phyloP scores from a whole-genome alignment of 345 rosid genomes.

The Eucalyptus cloeziana region DNA sequence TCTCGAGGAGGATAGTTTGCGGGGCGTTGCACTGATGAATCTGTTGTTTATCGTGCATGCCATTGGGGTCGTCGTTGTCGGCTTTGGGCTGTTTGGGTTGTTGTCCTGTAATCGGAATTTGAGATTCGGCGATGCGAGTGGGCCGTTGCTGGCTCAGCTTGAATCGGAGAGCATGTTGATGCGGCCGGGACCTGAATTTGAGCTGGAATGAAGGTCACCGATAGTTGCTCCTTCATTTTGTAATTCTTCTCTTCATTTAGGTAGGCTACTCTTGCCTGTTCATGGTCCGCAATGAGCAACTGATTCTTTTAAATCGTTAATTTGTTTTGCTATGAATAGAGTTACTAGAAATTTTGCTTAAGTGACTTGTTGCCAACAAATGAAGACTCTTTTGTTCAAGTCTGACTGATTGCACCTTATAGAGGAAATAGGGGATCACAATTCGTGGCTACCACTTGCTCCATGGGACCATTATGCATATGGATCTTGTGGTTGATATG shows the following conservation, averaged over 20 bases:
- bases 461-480: not conserved
- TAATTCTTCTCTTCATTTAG: not conserved
- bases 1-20: conserved; percentile 37
- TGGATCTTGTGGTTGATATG: not conserved
- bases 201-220: conserved; percentile 12
- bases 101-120: conserved; percentile 15
- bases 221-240: not conserved
- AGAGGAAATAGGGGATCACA: not conserved
- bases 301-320: not conserved
- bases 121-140: conserved; percentile 22
- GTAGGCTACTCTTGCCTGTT: not conserved
- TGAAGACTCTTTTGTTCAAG: not conserved
- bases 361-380: not conserved
- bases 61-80: conserved; percentile 14
- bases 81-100: conserved; percentile 18
- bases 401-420: not conserved
- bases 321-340: not conserved
- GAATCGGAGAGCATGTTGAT: conserved; percentile 2
- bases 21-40: conserved; percentile 43
- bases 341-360: not conserved
- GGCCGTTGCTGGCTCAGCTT: conserved; percentile 19
- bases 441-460: not conserved
- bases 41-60: conserved; percentile 41
- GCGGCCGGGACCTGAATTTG: conserved; percentile 8
- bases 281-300: not conserved